Evolutionary conservation across 139 green algal species (phyloP).

Genomic region (Nannochloris sp.): DNA sequence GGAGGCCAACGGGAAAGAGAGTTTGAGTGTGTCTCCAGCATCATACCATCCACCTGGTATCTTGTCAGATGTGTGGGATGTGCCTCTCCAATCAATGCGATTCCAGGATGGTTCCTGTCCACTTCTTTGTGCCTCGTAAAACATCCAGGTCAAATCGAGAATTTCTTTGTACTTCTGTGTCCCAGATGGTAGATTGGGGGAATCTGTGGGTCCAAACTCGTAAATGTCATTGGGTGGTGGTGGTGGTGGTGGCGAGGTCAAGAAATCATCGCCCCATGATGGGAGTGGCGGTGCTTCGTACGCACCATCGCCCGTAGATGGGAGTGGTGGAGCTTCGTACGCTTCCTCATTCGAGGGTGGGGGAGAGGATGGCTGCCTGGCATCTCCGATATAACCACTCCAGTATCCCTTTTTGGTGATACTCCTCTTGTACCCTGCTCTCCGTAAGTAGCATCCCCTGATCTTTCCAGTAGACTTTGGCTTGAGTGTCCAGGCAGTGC

Average conservation of each 20-base stretch:
- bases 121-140: constrained; percentile 42
- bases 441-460: constrained; percentile 1
- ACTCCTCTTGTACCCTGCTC: constrained; percentile 1
- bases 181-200: not conserved
- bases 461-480: not conserved
- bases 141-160: constrained; percentile 25
- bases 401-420: constrained; percentile 2
- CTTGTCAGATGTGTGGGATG: constrained; percentile 22
- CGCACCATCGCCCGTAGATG: not conserved
- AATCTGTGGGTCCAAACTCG: not conserved
- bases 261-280: not conserved
- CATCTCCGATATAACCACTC: not conserved
- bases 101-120: constrained; percentile 28
- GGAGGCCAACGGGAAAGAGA: constrained; percentile 45
- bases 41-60: constrained; percentile 20
- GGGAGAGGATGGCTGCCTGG: not conserved
- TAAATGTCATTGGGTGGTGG: constrained; percentile 5
- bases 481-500: constrained; percentile 8
- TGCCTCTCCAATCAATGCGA: constrained; percentile 36
- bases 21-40: constrained; percentile 47
- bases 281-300: not conserved
- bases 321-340: not conserved
- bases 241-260: constrained; percentile 1
- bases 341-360: not conserved
- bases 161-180: constrained; percentile 24